Base-by-base conservation (phyloP, 1,139 yeast species). In the Sugiyamaella grinbergsii region DNA sequence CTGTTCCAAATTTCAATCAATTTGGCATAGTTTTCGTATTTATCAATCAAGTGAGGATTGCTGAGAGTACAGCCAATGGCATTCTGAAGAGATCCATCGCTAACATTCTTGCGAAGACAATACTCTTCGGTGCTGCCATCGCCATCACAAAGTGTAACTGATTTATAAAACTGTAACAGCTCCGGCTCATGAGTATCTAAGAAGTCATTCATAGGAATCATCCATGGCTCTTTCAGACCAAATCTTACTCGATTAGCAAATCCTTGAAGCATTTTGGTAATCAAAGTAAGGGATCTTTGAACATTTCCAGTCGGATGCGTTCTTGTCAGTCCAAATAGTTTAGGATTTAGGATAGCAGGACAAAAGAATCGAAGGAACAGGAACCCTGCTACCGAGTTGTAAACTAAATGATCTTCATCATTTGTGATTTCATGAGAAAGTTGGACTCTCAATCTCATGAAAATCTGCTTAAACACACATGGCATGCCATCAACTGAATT, bases 311-410 rank as follows among this genome's bases (percentile, higher is more conserved):
- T 76, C 53, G 89, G 89, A 61, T 86, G 93, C 43, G 78, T 75
- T 52, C 80, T 78, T 1, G 89, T 80, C 46, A 93, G 73, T 56
- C 83, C 82, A 65, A 89, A 90, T 42, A 89, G 69, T 62, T 89
- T 89, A 0, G 98, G 98, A 62, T 89, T 90, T 61, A 93, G 71
- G 38, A 93, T 79, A 0, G 96, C 96, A 0, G 98, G 98, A 62
- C 96, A 91, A 59, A 89, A 82, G 65, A 88, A 90, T 55, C 98
- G 73, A 55, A 93, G 71, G 65, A 93, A 93, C 19, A 93, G 71
- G 62, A 93, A 86, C 1, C 96, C 91, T 23, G 94, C 80, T 31
- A 91, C 72, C 51, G 95, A 85, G 62, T 90, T 65, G 53, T 54
- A 60, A 20, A 68, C 62, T 1, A 57, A 52, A 47, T 38, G 47